Evolutionary conservation across 108 stramenopile species (phyloP), one percentile per base, ranked within the genome.

Genomic region (Poteriospumella lacustris): DNA sequence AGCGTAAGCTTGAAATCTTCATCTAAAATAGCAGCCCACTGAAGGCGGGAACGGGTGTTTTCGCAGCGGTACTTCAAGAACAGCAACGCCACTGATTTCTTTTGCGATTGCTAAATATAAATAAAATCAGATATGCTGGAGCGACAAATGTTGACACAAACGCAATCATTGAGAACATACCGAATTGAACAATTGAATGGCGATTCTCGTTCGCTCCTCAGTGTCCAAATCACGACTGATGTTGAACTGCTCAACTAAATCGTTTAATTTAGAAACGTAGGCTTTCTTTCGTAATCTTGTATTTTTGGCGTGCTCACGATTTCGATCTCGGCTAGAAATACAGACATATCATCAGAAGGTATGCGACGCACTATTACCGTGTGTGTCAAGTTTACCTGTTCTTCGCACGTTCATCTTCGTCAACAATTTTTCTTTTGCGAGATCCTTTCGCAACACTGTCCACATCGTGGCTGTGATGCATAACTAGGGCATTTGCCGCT

Each of bases 271-370:
- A 60, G 94, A 93, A 33, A 98, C 79, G 69, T 96, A 96, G 24
- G 93, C 94, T 82, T 97, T 97, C 82, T 97, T 97, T 2, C 95
- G 89, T 9, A 96, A 87, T 34, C 96, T 91, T 1, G 96, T 96
- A 79, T 95, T 95, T 34, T 94, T 89, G 43, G 96, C 96, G 79
- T 97, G 94, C 80, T 96, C 96, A 15, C 96, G 90, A 77, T 97
- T 97, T 47, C 95, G 90, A 75, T 97, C 95, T n/a, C 95, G 89
- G 36, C 70, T 73, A 31, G n/a, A n/a, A 64, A 31, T 64, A 5
- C 52, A 56, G 15, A 24, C 15, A 56, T 19, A 56, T 26, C 12
- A 56, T 34, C 28, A 33, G 12, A 73, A 5, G 28, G 28, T 3
- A 42, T 12, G 43, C 3, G 31, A 73, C 26, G 36, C 26, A 5